Evolutionary conservation across 2,329 filamentous ascomycete genomes (phyloP).

Genomic region (Fusarium humuli): DNA sequence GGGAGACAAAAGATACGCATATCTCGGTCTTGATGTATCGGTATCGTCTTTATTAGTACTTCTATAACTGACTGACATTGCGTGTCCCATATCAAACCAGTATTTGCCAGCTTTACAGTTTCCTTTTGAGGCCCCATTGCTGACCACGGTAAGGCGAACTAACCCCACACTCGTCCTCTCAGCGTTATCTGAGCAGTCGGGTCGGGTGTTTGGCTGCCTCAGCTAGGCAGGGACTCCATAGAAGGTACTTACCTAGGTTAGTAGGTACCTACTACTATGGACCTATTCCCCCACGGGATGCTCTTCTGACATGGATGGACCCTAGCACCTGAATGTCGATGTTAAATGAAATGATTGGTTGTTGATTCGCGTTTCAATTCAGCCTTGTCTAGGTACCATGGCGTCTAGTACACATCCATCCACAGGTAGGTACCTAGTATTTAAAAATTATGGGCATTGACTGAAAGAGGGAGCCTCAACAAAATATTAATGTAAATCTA

Average conservation of each 20-base stretch:
- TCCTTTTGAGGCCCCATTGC: constrained; percentile 30
- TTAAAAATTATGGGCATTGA: background rate
- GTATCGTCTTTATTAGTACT: background rate
- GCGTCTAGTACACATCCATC: background rate
- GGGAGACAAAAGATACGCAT: background rate
- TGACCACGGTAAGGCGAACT: constrained; percentile 42
- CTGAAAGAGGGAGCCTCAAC: constrained; percentile 5
- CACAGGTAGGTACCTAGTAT: background rate
- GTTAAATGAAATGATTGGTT: constrained; percentile 28
- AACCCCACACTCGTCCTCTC: constrained; percentile 37
- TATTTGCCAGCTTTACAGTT: background rate
- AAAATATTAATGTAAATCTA: background rate
- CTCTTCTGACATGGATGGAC: constrained; percentile 18
- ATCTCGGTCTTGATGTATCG: background rate
- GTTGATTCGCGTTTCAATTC: constrained; percentile 34
- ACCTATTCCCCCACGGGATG: constrained; percentile 28
- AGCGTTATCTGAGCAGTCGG: constrained; percentile 3
- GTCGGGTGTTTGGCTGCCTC: constrained; percentile 16
- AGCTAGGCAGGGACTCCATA: background rate
- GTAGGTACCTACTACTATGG: background rate
- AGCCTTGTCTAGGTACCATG: constrained; percentile 37
- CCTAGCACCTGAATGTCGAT: background rate
- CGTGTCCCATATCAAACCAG: constrained; percentile 2
- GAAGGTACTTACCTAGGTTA: background rate
- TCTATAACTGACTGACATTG: background rate